A percentile compares a stretch with the other conserved stretches of the same genome.
phyloP scores from a whole-genome alignment of 768 basidiomycete genomes.

The Podaxis sp. region DNA sequence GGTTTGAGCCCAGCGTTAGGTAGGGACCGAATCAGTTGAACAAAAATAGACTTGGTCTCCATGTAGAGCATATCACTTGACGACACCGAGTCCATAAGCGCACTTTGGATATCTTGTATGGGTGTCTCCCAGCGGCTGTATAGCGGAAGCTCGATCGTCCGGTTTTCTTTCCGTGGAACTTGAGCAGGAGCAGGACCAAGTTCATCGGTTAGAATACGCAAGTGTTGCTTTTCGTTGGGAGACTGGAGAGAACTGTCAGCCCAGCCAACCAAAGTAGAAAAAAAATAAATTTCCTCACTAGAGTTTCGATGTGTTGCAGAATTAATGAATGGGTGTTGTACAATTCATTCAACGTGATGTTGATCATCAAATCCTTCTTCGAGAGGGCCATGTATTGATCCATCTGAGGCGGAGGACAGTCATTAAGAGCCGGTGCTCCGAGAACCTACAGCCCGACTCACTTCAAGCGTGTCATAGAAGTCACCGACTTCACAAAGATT shows the following conservation, averaged over 20 bases:
- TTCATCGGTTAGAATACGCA: constrained; percentile 95
- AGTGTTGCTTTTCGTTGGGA: constrained; percentile 95
- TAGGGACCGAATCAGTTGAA: constrained; percentile 94
- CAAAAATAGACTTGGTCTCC: constrained; percentile 99
- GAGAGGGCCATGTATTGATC: constrained; percentile 99
- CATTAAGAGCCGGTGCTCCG: neutral
- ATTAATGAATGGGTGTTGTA: constrained; percentile 98
- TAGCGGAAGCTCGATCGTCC: constrained; percentile 85
- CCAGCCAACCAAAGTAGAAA: neutral
- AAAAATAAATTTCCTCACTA: constrained; percentile 54
- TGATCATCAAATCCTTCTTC: constrained; percentile 98
- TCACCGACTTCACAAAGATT: constrained; percentile 97
- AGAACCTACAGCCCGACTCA: constrained; percentile 30
- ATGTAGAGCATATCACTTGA: constrained; percentile 99
- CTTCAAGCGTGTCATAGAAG: constrained; percentile 98
- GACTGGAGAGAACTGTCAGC: constrained; percentile 51
- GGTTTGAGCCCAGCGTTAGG: constrained; percentile 81
- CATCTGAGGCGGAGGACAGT: constrained; percentile 58
- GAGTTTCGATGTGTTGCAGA: constrained; percentile 89
- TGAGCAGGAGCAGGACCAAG: constrained; percentile 91
- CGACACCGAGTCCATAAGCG: constrained; percentile 95
- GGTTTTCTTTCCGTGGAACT: constrained; percentile 97
- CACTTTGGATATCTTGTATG: constrained; percentile 95
- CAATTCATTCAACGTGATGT: constrained; percentile 97
- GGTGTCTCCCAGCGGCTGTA: constrained; percentile 99